Base-by-base conservation (phyloP, 371 early-diverging fungal genomes). In the Gilbertella persicaria region DNA sequence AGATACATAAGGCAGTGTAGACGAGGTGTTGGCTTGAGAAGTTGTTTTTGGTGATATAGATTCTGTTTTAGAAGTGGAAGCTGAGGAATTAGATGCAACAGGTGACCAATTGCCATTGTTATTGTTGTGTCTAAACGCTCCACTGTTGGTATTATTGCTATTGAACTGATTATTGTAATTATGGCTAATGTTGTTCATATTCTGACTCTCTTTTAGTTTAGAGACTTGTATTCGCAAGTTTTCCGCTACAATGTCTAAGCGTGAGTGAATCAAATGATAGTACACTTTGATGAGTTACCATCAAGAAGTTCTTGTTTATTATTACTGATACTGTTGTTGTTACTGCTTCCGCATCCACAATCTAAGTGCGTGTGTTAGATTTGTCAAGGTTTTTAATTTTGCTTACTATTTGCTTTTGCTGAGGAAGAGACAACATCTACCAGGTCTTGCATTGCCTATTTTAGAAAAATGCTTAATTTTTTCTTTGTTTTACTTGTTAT, bases 401-500 rank as follows among this genome's bases (percentile, higher is more conserved):
- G 38, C 37, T 55, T 59, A 64, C 59, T 23, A 19, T 50, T 64
- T 45, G 55, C 20, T 51, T 21, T 58, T 6, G 55, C 21, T 10
- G 54, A 43, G 3, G 57, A 42, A 14, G 58, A 58, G 4, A 64
- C 55, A 9, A 65, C 56, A 37, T 60, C 57, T 3, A 65, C 60
- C 19, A 65, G 38, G 45, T 65, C 65, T 45, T 65, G 65, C 65
- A 65, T 65, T 52, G 56, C 60, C 65, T 65, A 65, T 36, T 44
- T 42, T 38, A 45, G 46, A 41, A 30, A 53, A 53, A 54, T 52
- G 28, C 43, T 23, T 38, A 57, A 36, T 48, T 19, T 20, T 25
- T 53, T 45, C 24, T 17, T 20, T 21, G 4, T 16, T 37, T 28
- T 16, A 20, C 25, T 26, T n/a, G 19, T n/a, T 33, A 40, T 39